Base-by-base conservation (phyloP, 2,329 filamentous ascomycete species). In the Monosporascus cannonballus region DNA sequence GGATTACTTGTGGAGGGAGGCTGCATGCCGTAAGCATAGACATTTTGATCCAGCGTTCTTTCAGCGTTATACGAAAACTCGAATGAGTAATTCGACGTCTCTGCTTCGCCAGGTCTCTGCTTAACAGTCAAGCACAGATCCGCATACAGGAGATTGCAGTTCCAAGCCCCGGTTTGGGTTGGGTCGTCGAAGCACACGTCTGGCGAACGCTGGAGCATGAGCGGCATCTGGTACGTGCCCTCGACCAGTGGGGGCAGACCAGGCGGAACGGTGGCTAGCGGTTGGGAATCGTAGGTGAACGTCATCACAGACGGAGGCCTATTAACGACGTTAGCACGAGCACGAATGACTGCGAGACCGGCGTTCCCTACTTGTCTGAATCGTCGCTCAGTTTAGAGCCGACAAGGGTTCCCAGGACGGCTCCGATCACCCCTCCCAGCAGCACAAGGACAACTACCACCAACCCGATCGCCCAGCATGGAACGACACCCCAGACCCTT, bases 381-480 rank as follows among this genome's bases (percentile, higher is more conserved):
- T 49, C 38, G 17, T 54, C 51, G 48, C 55, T 58, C n/a, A 56
- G 47, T 62, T 68, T 51, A 67, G 68, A 54, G 5, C 63, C 63
- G 17, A 76, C 58, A 30, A 79, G 60, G 1, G 73, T 75, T 22
- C 77, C 80, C 45, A 84, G 71, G 11, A 85, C 78, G 20, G 81
- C 76, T 24, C 79, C 82, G 56, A 85, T 71, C 2, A 86, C 71
- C 7, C 79, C 67, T 17, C 76, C 77, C 65, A 84, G 71, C 36
- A 85, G 60, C 9, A 83, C 57, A 20, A 84, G 61, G 3, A 75
- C 73, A 2, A 76, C 65, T 0, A 73, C 61, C 2, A 78, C 65
- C 14, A 86, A 64, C 46, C 75, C 75, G 30, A 86, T 73, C 1
- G 79, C 81, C 83, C 83, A 86, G 53, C 80, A 79, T 0, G 83